Conservation (phyloP, 2,329 filamentous ascomycete species). For the Emericellopsis atlantica region DNA sequence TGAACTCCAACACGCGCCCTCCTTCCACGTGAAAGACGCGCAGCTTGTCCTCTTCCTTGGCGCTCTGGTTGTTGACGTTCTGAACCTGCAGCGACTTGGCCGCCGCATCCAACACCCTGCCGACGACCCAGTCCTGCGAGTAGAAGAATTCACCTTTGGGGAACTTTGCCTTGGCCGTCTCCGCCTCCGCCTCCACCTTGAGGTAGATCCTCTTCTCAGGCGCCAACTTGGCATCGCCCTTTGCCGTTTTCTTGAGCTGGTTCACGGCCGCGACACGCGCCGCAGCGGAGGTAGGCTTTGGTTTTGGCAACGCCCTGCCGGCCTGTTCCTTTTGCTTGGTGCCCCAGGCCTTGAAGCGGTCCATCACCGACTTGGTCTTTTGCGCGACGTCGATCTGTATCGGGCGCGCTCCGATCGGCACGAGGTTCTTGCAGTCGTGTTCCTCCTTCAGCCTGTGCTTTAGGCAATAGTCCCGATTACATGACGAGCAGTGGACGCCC, state of each 20-base stretch:
- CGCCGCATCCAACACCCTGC: conserved; percentile 66
- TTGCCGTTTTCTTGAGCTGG: conserved; percentile 72
- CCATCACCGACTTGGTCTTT: conserved; percentile 61
- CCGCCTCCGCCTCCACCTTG: conserved; percentile 79
- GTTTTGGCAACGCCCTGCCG: conserved; percentile 45
- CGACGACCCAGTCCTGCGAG: conserved; percentile 78
- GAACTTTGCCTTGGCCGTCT: conserved; percentile 71
- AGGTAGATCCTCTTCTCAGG: conserved; percentile 81
- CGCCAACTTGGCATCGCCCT: conserved; percentile 75
- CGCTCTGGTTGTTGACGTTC: conserved; percentile 72
- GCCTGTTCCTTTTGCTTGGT: conserved; percentile 56
- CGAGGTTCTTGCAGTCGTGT: conserved; percentile 71
- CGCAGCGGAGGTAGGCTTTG: conserved; percentile 49
- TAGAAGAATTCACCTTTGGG: conserved; percentile 76
- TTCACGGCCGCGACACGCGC: conserved; percentile 59
- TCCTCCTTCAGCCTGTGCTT: conserved; percentile 68
- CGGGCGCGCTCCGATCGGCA: conserved; percentile 37
- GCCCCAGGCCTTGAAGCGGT: conserved; percentile 70
- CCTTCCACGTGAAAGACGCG: conserved; percentile 90
- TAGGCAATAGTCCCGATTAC: conserved; percentile 64
- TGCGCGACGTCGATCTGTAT: conserved; percentile 36
- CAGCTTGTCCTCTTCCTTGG: conserved; percentile 65
- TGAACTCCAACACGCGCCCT: conserved; percentile 74
- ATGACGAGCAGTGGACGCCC: conserved; percentile 58
- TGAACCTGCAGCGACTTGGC: conserved; percentile 66